Conservation (phyloP, 257 asterid species). For the Cinchona pubescens region DNA sequence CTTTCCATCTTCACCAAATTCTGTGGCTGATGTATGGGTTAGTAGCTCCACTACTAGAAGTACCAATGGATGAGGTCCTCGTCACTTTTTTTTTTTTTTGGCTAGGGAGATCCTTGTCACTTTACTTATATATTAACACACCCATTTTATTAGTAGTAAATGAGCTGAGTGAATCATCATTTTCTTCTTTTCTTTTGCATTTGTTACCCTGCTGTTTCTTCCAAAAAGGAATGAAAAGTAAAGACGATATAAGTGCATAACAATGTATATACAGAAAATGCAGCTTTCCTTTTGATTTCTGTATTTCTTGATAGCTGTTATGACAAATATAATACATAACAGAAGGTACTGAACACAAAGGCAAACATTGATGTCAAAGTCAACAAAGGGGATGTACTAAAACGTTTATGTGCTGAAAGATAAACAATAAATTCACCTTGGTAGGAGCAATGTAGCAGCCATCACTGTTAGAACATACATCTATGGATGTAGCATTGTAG, state of each 20-base stretch:
- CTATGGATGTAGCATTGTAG: no score
- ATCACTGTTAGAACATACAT: no score
- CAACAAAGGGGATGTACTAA: no score
- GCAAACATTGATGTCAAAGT: no score
- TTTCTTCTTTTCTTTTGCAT: background rate
- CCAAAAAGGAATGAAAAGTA: background rate
- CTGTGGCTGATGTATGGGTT: conserved; percentile 25
- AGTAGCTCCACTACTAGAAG: conserved; percentile 29
- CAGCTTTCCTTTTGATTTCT: background rate
- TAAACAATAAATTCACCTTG: no score
- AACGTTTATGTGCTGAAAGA: no score
- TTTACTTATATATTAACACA: background rate
- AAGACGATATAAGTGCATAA: background rate
- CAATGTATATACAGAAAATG: background rate
- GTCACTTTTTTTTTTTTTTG: no score
- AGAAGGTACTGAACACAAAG: no score
- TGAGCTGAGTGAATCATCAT: background rate
- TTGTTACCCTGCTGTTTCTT: background rate
- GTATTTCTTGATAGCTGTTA: no score
- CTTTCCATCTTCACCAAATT: conserved; percentile 24
- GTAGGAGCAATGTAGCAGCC: no score
- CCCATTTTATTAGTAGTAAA: background rate
- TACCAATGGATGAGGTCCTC: conserved; percentile 18
- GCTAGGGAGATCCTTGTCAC: no score
- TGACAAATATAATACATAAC: no score